A percentile compares a stretch with the other conserved stretches of the same genome.
Conservation (phyloP, 2,329 filamentous ascomycete genomes). For the Aspergillus jensenii region DNA sequence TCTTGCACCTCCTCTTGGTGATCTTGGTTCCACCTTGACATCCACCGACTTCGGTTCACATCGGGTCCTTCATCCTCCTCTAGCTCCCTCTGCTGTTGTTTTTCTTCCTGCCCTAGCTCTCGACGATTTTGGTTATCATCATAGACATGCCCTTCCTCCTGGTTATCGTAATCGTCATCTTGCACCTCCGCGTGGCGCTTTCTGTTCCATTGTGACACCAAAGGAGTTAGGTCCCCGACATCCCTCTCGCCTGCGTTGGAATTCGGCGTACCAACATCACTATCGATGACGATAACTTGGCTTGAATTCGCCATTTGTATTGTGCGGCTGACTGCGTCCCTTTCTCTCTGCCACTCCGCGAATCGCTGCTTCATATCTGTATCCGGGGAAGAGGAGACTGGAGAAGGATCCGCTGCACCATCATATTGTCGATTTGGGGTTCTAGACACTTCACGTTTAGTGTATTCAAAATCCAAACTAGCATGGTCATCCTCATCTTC, state of each 20-base stretch:
- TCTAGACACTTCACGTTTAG: slow-evolving; percentile 7
- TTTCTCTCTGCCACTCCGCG: slow-evolving; percentile 46
- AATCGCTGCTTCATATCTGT: slow-evolving; percentile 33
- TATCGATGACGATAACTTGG: slow-evolving; percentile 47
- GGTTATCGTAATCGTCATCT: neutral
- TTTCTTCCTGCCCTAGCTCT: neutral
- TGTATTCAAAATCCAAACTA: neutral
- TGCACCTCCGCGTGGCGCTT: neutral
- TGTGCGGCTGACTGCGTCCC: slow-evolving; percentile 44
- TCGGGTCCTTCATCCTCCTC: neutral
- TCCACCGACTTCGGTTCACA: neutral
- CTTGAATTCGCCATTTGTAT: slow-evolving; percentile 44
- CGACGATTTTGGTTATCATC: neutral
- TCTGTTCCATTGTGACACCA: neutral
- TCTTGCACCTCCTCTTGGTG: neutral
- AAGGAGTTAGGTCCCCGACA: neutral
- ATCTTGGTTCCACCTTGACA: neutral
- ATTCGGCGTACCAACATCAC: slow-evolving; percentile 29
- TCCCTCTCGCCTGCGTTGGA: neutral
- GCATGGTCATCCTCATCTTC: slow-evolving; percentile 1
- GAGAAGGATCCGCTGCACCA: neutral
- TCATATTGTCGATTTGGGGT: slow-evolving; percentile 10
- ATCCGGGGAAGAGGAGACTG: slow-evolving; percentile 12
- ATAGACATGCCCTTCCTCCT: neutral
- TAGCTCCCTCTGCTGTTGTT: no score